Evolutionary conservation across 331 rosid genomes (phyloP), one percentile per base, ranked within the genome.

Genomic region (Phaseolus coccineus): DNA sequence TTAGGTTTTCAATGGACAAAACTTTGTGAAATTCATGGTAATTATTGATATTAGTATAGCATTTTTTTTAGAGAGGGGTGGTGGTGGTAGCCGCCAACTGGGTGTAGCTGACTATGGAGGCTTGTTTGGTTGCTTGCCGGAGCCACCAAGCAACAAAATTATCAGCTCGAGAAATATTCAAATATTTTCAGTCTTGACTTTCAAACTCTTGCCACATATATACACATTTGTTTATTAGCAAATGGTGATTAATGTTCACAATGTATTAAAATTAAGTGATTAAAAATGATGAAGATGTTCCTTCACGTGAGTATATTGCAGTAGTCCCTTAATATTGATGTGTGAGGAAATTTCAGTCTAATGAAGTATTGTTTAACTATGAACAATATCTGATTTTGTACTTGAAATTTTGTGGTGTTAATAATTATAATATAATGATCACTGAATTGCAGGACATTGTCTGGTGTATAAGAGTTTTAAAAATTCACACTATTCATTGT

Each of bases 91-190:
- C 88, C 79, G 84, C 88, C 85, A 65, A 79, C 15, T 82, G 84
- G 87, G 69, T 86, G 79, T 80, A 75, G 83, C 85, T 89, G 83
- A 68, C 81, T 76, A 69, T 48, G 81, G 88, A 78, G 84, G 85
- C 33, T 14, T 71, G 53, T 59, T 59, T 37, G 56, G 92, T 86
- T 90, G 83, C 93, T 87, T 92, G 93, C 90, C 89, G 90, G 88
- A 84, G 87, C 85, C 73, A 87, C 84, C 76, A 92, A 89, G 90
- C 89, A 90, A 89, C 65, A 53, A 68, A 73, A 57, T 82, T 83
- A 81, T 82, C 58, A 81, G 86, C 88, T 90, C 92, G 82, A 90
- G 84, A 85, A 79, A 79, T 91, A 82, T 83, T 77, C 76, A 74
- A 82, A 69, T 79, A n/a, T 57, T 53, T 74, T 6, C 74, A 5